Evolutionary conservation across 345 rosid genomes (phyloP), one percentile per base, ranked within the genome.

Genomic region (Sonneratia caseolaris): DNA sequence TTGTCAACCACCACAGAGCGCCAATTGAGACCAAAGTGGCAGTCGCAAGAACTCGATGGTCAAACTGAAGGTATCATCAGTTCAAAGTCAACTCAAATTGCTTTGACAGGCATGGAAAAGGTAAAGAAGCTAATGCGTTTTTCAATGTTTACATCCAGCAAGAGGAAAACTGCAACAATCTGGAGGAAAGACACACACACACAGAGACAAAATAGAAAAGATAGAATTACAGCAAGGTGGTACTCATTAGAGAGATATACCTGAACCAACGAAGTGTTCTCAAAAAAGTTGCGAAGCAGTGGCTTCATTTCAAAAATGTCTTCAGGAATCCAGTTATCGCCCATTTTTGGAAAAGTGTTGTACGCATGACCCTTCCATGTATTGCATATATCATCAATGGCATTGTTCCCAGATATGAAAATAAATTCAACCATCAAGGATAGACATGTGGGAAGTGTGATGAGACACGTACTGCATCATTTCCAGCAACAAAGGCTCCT

Each of bases 401-500:
- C 43, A 35, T 64, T 45, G 64, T 38, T 56, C 40, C 18, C 16
- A 48, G 48, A 40, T n/a, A 73, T 37, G 12, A 51, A 74, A 51
- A 72, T 71, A 71, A 75, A 64, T 37, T 42, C 38, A 40, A 67
- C 13, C 5, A 18, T 7, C 70, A 68, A 24, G 47, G 0, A 32
- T 2, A 19, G 3, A 14, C 10, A 40, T 21, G 11, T 0, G 51
- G 70, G 32, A 40, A 65, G 45, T 10, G 38, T 13, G 8, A 24
- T 61, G 45, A 48, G 70, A 56, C 67, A 45, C 93, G 64, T 79
- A 88, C 99, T 70, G 97, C 98, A 86, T 95, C 98, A 79, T 95
- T 92, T 79, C 99, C 98, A 40, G 97, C 99, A 40, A 95, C 99
- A 72, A 95, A 90, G 36, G 98, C 99, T 43, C 99, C 99, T 43